Base-by-base conservation (phyloP, 345 rosid species). In the Boechera stricta region DNA sequence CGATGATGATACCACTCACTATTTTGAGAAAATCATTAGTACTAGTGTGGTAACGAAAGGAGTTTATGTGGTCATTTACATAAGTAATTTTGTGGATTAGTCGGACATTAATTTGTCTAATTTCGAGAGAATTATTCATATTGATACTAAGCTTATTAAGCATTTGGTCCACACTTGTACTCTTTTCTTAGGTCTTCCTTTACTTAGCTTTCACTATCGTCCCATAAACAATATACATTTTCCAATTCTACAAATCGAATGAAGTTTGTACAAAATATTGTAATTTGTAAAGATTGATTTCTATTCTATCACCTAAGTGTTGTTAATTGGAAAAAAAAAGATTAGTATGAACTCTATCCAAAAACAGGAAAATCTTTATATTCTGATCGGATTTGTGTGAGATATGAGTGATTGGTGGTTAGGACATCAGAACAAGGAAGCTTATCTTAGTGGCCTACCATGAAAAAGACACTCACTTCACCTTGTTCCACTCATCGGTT, bases 351-450 rank as follows among this genome's bases (percentile, higher is more conserved):
- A 21, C 24, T 21, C 24, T 39, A 49, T 31, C 48, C 11, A 63
- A 63, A 47, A 28, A 64, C 12, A 53, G 35, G 47, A 45, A 74
- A 28, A 73, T 64, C 3, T 57, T 67, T 9, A 49, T 18, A 28
- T n/a, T 49, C 0, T 12, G 16, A 31, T 39, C 10, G 42, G 66
- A 54, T 77, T 57, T 71, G 62, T 12, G 39, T 64, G 62, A 48
- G 58, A 49, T 62, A 44, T 39, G 72, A 71, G 81, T 71, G 77
- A 77, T 16, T 77, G 73, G 80, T 77, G 58, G 80, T 24, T 70
- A 35, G 38, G 59, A 72, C 68, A 77, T 71, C 1, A 58, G 72
- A 65, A 57, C 62, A 71, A 71, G 61, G 72, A 57, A 57, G 81
- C 77, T 77, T 71, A 77, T 77, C 77, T 64, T 0, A 64, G 62